Percentiles rank a stretch among this genome's conserved stretches.
phyloP scores from a whole-genome alignment of 1,139 yeast species.

The Protomyces inouyei region DNA sequence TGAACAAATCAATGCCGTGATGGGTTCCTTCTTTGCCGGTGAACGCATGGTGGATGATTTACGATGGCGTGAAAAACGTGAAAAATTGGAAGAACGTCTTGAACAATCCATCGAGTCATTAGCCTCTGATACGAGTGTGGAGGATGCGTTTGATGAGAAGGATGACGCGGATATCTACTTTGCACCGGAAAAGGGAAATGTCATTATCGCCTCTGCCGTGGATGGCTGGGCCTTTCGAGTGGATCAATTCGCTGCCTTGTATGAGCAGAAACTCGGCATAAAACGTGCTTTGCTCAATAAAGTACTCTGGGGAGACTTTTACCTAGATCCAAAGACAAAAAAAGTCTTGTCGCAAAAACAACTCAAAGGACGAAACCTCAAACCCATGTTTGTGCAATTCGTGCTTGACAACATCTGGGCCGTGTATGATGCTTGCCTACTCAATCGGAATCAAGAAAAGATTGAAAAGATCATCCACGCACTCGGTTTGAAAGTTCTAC shows the following conservation, averaged over 20 bases:
- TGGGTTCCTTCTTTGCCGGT: conserved; percentile 90
- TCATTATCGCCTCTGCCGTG: conserved; percentile 85
- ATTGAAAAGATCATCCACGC: conserved; percentile 70
- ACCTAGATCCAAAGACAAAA: conserved; percentile 82
- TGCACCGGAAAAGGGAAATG: conserved; percentile 84
- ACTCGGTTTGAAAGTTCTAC: conserved; percentile 60
- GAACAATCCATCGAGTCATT: neutral
- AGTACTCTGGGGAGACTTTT: conserved; percentile 95
- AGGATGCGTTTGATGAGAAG: conserved; percentile 62
- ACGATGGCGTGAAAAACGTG: conserved; percentile 72
- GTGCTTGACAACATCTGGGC: conserved; percentile 92
- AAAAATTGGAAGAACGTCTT: conserved; percentile 38
- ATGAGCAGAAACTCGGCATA: conserved; percentile 79
- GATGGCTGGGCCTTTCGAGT: conserved; percentile 98
- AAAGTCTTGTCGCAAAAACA: conserved; percentile 60
- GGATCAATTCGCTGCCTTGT: conserved; percentile 80
- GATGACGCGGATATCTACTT: conserved; percentile 84
- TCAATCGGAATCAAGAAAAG: conserved; percentile 64
- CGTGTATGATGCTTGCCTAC: conserved; percentile 65
- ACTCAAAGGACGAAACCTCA: conserved; percentile 49
- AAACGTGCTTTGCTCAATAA: conserved; percentile 72
- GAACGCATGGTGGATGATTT: conserved; percentile 81
- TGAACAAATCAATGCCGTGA: conserved; percentile 91
- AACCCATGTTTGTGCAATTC: conserved; percentile 81
- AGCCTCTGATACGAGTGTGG: conserved; percentile 40